phyloP scores from a whole-genome alignment of 2,329 filamentous ascomycete species.

The Zasmidium angulare region DNA sequence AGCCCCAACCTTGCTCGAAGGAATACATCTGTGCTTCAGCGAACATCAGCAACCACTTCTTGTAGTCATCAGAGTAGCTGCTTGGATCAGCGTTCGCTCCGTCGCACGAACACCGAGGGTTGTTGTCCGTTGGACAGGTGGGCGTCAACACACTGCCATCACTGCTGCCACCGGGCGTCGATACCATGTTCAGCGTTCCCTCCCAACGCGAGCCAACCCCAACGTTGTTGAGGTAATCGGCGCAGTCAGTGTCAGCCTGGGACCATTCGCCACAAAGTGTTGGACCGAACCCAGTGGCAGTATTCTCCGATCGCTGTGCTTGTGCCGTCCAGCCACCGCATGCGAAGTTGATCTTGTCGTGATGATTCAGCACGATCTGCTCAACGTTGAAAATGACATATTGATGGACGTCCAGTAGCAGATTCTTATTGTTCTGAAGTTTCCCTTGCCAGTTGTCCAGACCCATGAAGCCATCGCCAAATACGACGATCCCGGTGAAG shows the following conservation, averaged over 20 bases:
- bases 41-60: constrained; percentile 82
- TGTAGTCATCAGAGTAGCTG: constrained; percentile 71
- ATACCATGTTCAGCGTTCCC: constrained; percentile 69
- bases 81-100: constrained; percentile 71
- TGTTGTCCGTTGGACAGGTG: constrained; percentile 67
- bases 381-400: constrained; percentile 97
- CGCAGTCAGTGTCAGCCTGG: constrained; percentile 95
- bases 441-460: constrained; percentile 86
- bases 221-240: constrained; percentile 83
- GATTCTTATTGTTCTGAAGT: constrained; percentile 66
- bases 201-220: constrained; percentile 87
- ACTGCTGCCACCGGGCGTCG: constrained; percentile 52
- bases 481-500: constrained; percentile 69
- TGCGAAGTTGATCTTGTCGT: constrained; percentile 80
- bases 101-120: constrained; percentile 68
- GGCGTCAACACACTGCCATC: constrained; percentile 65
- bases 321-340: constrained; percentile 86
- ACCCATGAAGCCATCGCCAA: constrained; percentile 94
- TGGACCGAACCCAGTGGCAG: constrained; percentile 78
- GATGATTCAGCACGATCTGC: constrained; percentile 79
- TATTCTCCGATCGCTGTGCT: constrained; percentile 69
- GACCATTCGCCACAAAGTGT: constrained; percentile 97
- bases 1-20: constrained; percentile 91
- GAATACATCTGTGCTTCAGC: constrained; percentile 94
- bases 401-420: constrained; percentile 95